Percentiles rank a stretch among this genome's conserved stretches.
These are phyloP conservation scores for Hypholoma fasciculare DNA, from an alignment of 768 basidiomycete genomes.

Conservation along the genomic window DNA sequence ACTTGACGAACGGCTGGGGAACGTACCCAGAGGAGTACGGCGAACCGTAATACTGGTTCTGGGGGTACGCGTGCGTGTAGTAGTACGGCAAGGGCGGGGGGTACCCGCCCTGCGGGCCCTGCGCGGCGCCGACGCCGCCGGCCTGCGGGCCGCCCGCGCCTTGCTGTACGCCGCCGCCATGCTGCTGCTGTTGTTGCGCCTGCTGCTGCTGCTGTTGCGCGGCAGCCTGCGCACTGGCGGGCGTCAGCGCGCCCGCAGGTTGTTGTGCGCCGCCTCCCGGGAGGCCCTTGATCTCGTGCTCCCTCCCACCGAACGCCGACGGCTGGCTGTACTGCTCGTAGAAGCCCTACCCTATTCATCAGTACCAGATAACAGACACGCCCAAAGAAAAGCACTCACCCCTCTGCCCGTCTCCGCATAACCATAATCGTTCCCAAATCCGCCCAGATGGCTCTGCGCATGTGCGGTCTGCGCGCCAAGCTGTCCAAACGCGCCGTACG, in stretches of 20 bases:
- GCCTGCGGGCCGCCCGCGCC: constrained; percentile 58
- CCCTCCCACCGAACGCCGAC: constrained; percentile 62
- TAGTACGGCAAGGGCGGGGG: constrained; percentile 62
- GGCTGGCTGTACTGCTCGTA: constrained; percentile 76
- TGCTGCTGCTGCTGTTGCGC: constrained; percentile 42
- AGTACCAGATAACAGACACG: constrained; percentile 11
- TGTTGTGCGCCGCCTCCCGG: constrained; percentile 51
- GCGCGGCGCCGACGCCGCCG: constrained; percentile 33
- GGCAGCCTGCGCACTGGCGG: constrained; percentile 52
- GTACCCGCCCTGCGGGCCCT: constrained; percentile 69
- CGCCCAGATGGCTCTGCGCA: constrained; percentile 53
- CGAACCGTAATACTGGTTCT: constrained; percentile 74
- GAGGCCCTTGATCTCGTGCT: constrained; percentile 74
- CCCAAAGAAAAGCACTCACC: constrained; percentile 45
- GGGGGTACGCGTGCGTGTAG: constrained; percentile 70
- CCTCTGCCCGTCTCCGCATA: constrained; percentile 58
- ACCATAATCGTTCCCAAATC: constrained; percentile 69
- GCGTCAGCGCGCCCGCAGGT: constrained; percentile 48
- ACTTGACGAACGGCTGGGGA: constrained; percentile 76
- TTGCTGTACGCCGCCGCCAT: constrained; percentile 22
- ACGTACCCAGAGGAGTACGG: constrained; percentile 64
- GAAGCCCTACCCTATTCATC: constrained; percentile 52
- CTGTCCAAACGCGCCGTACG: constrained; percentile 71
- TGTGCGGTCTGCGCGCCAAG: constrained; percentile 55
- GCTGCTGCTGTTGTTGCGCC: too few species aligned